Evolutionary conservation across 768 basidiomycete genomes (phyloP).

Genomic region (Podaxis sp.): DNA sequence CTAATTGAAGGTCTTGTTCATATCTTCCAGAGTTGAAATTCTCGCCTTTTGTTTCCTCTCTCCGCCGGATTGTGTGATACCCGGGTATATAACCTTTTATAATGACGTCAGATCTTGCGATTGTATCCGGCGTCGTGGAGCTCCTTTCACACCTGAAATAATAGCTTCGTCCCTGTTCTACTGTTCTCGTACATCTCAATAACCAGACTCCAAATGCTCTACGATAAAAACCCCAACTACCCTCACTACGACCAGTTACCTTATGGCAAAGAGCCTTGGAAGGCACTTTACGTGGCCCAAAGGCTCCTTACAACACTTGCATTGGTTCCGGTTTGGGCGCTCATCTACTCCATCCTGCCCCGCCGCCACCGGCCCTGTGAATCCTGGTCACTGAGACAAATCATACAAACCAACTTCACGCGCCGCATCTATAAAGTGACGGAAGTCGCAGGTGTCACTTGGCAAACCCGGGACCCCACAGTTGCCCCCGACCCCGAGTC

Average conservation of each 20-base stretch:
- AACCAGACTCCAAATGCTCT: slow-evolving; percentile 18
- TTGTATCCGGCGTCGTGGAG: background rate
- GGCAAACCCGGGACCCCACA: slow-evolving; percentile 48
- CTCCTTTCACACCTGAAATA: background rate
- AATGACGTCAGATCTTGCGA: background rate
- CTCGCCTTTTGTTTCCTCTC: too few species aligned
- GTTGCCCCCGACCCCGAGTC: slow-evolving; percentile 21
- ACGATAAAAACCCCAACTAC: slow-evolving; percentile 34
- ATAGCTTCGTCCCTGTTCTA: background rate
- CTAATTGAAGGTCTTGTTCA: too few species aligned
- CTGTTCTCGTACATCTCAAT: background rate
- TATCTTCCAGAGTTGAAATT: too few species aligned
- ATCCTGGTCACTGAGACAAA: slow-evolving; percentile 50
- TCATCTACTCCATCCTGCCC: slow-evolving; percentile 44
- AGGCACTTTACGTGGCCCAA: slow-evolving; percentile 46
- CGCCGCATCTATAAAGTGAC: slow-evolving; percentile 53
- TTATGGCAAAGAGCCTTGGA: slow-evolving; percentile 45
- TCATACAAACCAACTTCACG: slow-evolving; percentile 51
- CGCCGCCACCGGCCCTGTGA: slow-evolving; percentile 43
- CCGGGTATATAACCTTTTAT: background rate
- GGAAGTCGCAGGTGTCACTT: slow-evolving; percentile 56
- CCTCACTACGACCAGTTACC: slow-evolving; percentile 43
- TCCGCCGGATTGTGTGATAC: background rate
- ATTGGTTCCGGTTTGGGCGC: slow-evolving; percentile 45
- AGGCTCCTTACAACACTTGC: slow-evolving; percentile 48